Percentiles rank a stretch among this genome's conserved stretches.
phyloP scores from a whole-genome alignment of 176 grass and related monocot species.

The Paspalum notatum region DNA sequence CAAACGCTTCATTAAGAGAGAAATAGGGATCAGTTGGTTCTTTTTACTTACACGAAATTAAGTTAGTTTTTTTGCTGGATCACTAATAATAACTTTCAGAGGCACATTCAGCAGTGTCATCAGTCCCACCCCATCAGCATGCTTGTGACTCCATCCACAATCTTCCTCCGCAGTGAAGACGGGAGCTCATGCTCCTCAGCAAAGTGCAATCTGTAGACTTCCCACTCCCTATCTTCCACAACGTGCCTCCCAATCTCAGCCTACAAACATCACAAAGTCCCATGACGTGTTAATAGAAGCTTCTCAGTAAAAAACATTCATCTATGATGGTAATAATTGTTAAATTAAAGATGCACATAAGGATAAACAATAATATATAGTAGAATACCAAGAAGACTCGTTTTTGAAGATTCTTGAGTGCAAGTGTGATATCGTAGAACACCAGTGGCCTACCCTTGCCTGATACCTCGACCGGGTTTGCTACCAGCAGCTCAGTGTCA shows the following conservation, averaged over 20 bases:
- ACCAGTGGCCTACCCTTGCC: slow-evolving; percentile 80
- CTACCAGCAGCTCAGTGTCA: slow-evolving; percentile 73
- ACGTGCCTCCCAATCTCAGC: slow-evolving; percentile 80
- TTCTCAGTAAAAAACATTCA: background rate
- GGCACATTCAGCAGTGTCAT: background rate
- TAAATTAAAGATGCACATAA: background rate
- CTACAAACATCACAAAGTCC: slow-evolving; percentile 23
- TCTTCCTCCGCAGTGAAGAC: slow-evolving; percentile 32
- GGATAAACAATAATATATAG: background rate
- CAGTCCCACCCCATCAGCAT: slow-evolving; percentile 85
- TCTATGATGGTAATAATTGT: background rate
- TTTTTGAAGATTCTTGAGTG: slow-evolving; percentile 71
- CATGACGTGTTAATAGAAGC: background rate
- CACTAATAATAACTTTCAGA: background rate
- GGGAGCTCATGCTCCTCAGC: slow-evolving; percentile 61
- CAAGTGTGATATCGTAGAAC: slow-evolving; percentile 84
- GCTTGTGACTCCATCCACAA: slow-evolving; percentile 64
- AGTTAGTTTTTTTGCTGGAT: background rate
- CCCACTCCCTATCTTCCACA: slow-evolving; percentile 72
- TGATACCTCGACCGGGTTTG: slow-evolving; percentile 74
- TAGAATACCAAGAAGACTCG: slow-evolving; percentile 70
- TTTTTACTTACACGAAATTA: background rate
- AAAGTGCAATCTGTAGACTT: slow-evolving; percentile 73
- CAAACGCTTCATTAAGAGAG: background rate
- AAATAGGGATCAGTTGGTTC: background rate